phyloP scores from a whole-genome alignment of 371 early-diverging fungal species.

The Nosema granulosis region DNA sequence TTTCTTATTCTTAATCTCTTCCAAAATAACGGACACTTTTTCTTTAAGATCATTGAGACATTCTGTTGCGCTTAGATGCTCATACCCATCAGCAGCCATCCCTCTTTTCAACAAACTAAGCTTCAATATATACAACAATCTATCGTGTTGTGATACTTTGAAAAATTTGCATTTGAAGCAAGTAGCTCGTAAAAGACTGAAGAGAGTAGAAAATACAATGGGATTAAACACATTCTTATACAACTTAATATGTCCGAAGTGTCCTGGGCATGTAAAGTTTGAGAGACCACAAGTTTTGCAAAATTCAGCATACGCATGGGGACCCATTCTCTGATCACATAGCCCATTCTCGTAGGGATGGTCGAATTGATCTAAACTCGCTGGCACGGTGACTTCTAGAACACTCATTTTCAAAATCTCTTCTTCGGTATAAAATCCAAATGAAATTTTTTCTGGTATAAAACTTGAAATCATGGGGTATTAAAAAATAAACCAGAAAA shows the following conservation, averaged over 20 bases:
- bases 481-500: neutral
- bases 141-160: slow-evolving; percentile 68
- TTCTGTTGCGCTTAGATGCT: slow-evolving; percentile 17
- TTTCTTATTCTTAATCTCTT: neutral
- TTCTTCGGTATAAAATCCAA: slow-evolving; percentile 75
- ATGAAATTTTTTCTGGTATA: slow-evolving; percentile 35
- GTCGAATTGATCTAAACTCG: slow-evolving; percentile 79
- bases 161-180: slow-evolving; percentile 85
- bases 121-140: slow-evolving; percentile 28
- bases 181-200: slow-evolving; percentile 75
- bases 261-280: slow-evolving; percentile 64
- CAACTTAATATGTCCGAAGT: slow-evolving; percentile 66
- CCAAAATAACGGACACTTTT: slow-evolving; percentile 11
- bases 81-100: slow-evolving; percentile 2
- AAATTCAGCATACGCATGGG: slow-evolving; percentile 72
- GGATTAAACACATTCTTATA: slow-evolving; percentile 70
- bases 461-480: slow-evolving; percentile 34
- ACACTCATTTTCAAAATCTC: slow-evolving; percentile 87
- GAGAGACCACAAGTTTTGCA: slow-evolving; percentile 63
- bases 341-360: slow-evolving; percentile 85
- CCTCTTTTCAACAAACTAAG: slow-evolving; percentile 47
- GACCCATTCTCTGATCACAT: slow-evolving; percentile 90
- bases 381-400: slow-evolving; percentile 79
- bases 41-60: slow-evolving; percentile 32
- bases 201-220: slow-evolving; percentile 78